Base-by-base conservation (phyloP, 2,329 filamentous ascomycete species). In the Monosporascus cannonballus region DNA sequence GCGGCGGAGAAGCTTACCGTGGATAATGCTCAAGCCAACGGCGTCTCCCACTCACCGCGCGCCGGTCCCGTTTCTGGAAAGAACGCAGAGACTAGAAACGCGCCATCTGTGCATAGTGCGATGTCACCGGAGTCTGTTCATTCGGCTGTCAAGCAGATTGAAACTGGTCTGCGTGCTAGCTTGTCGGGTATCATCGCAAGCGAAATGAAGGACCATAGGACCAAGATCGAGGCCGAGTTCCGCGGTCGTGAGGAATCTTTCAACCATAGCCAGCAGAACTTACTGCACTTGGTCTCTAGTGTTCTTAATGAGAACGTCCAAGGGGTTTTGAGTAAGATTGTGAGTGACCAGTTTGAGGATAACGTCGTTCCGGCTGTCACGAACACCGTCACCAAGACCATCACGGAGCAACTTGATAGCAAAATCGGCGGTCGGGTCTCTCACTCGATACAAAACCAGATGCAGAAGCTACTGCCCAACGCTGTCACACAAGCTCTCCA, bases 331-430 rank as follows among this genome's bases (percentile, higher is more conserved):
- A 78, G 84, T 55, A 85, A 84, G 55, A 89, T 96, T 60, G 85
- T 96, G 49, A 81, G 83, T 47, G 79, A 84, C 47, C 87, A 88
- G 67, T 89, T 96, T 59, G 81, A 89, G 56, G 79, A 84, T 51
- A 79, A 84, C 15, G 83, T 96, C 45, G 76, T 96, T 50, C 93
- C 94, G 11, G 77, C 85, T 34, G 75, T 97, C 52, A 80, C 84
- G 41, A 79, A 85, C 49, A 77, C 85, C 42, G 84, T 89, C 15
- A 78, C 82, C 45, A 81, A 83, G 56, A 80, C 86, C 4, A 77
- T 96, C 27, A 81, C 86, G 51, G 85, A 87, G 56, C 84, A 89
- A 65, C 76, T 97, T 24, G 79, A 83, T 52, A 78, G 81, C 57
- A 83, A 84, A 55, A 72, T 96, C 51, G 80, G 82, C 58, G 78